A percentile compares a stretch with the other conserved stretches of the same genome.
Evolutionary conservation across 345 rosid species (phyloP).

Genomic region (Syzygium aqueum): DNA sequence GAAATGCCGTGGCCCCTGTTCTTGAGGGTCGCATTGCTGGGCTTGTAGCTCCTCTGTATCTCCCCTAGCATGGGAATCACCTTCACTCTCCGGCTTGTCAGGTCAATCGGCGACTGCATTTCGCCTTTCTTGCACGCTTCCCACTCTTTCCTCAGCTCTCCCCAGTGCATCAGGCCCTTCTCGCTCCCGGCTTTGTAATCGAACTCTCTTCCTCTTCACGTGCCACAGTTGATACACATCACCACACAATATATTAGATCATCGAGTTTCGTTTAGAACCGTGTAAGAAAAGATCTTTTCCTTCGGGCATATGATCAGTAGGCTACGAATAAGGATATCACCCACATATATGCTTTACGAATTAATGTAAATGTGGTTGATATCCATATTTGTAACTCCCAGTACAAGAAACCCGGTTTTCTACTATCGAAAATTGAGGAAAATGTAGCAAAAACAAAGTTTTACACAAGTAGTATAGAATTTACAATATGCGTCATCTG

Average conservation of each 20-base stretch:
- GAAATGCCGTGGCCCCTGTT: constrained; percentile 55
- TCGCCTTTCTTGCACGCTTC: constrained; percentile 17
- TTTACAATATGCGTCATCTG: neutral
- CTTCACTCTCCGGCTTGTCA: constrained; percentile 12
- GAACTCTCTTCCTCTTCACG: constrained; percentile 44
- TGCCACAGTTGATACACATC: neutral
- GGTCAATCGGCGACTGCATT: constrained; percentile 33
- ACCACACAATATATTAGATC: neutral
- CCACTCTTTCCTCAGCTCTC: constrained; percentile 33
- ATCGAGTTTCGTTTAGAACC: neutral
- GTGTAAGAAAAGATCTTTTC: neutral
- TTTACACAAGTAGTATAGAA: neutral
- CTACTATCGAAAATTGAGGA: neutral
- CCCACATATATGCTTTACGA: too few relatives aligned
- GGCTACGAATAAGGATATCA: neutral
- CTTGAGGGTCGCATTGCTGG: constrained; percentile 24
- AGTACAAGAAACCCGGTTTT: neutral
- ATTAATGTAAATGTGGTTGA: neutral
- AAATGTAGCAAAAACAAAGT: neutral
- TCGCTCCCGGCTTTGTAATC: constrained; percentile 25
- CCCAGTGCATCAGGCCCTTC: constrained; percentile 49
- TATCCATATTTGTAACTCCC: neutral
- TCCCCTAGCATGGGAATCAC: constrained; percentile 2
- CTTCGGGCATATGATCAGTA: neutral
- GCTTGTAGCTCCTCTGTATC: constrained; percentile 18